Percentiles rank a stretch among this genome's conserved stretches.
Conservation (phyloP, 257 asterid genomes). For the Solanum pennellii region DNA sequence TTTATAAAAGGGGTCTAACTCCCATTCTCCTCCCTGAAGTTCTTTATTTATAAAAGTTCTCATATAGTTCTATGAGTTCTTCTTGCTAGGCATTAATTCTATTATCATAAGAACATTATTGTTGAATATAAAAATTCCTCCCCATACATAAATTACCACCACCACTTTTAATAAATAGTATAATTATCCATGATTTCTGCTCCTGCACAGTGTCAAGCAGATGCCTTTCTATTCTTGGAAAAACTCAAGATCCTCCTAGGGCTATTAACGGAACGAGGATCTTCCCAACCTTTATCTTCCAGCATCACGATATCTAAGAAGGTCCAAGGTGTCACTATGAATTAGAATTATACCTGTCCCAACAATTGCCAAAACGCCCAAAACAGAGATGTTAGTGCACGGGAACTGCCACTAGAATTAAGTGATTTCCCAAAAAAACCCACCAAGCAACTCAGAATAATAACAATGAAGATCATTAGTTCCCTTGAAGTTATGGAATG, state of each 20-base stretch:
- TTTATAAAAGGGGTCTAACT: neutral
- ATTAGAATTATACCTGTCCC: neutral
- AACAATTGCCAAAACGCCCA: neutral
- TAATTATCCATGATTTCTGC: neutral
- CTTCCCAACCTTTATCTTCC: slow-evolving; percentile 31
- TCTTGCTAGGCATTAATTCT: neutral
- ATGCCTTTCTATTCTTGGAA: slow-evolving; percentile 53
- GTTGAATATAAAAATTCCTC: neutral
- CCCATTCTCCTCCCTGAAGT: neutral
- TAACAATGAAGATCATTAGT: neutral
- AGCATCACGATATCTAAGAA: neutral
- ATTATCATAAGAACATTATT: neutral
- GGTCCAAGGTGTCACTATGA: neutral
- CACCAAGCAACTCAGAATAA: neutral
- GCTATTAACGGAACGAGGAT: slow-evolving; percentile 39
- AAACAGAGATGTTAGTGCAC: neutral
- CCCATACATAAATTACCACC: neutral
- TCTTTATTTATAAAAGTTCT: neutral
- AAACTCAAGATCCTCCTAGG: slow-evolving; percentile 47
- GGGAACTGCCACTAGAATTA: neutral
- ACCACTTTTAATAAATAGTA: neutral
- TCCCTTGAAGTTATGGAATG: neutral
- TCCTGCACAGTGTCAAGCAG: neutral
- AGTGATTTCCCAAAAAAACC: neutral
- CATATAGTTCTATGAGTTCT: neutral